Conservation (phyloP, 305 asterid genomes). For the Fraxinus xanthoxyloides region DNA sequence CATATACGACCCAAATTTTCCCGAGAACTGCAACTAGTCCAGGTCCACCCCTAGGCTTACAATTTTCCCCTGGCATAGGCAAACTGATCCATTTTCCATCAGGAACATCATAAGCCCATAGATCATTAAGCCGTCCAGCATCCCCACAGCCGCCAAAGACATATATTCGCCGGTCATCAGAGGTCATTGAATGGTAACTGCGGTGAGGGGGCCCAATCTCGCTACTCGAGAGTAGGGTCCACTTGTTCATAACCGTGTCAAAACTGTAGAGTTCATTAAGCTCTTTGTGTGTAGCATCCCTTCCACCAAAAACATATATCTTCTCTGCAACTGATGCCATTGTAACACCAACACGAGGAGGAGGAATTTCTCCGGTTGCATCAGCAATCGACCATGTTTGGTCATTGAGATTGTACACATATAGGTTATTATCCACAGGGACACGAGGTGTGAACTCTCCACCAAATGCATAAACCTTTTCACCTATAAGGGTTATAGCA, state of each 20-base stretch:
- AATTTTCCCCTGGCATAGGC: conserved; percentile 50
- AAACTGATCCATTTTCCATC: conserved; percentile 51
- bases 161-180: conserved; percentile 54
- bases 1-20: conserved; percentile 84
- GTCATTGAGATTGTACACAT: conserved; percentile 53
- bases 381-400: conserved; percentile 62
- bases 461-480: conserved; percentile 70
- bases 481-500: conserved; percentile 69
- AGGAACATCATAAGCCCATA: conserved; percentile 70
- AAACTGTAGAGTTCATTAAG: conserved; percentile 60
- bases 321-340: conserved; percentile 60
- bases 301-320: conserved; percentile 73
- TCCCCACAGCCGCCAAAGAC: conserved; percentile 85
- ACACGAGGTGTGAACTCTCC: conserved; percentile 84
- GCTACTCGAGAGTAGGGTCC: conserved; percentile 60
- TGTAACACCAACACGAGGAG: conserved; percentile 86
- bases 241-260: conserved; percentile 49
- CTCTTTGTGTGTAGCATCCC: conserved; percentile 73
- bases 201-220: conserved; percentile 52
- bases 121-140: conserved; percentile 66
- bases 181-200: conserved; percentile 81
- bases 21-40: conserved; percentile 54
- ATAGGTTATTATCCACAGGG: conserved; percentile 73
- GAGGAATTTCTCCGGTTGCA: conserved; percentile 60
- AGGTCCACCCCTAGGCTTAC: conserved; percentile 85